A percentile compares a stretch with the other conserved stretches of the same genome.
These are phyloP conservation scores for Pseudogymnoascus sp. DNA, from an alignment of 2,329 filamentous ascomycete genomes.

Conservation along the genomic window DNA sequence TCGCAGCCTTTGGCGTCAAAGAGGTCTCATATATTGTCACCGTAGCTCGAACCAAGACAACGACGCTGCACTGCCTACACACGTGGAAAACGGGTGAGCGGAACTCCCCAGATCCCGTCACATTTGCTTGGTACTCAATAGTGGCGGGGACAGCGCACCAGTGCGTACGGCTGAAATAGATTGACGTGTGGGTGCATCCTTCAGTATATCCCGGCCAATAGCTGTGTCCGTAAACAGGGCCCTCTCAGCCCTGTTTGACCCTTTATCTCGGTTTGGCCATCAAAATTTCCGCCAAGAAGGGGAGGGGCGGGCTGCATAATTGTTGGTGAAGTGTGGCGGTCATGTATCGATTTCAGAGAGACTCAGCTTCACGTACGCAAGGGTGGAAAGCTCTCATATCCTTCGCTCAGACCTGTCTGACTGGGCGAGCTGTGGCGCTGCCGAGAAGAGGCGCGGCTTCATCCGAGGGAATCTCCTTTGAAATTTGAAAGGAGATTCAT, in stretches of 20 bases:
- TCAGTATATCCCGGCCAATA: not conserved
- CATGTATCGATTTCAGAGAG: not conserved
- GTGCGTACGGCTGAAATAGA: slow-evolving; percentile 2
- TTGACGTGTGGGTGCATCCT: slow-evolving; percentile 9
- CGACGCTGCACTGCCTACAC: not conserved
- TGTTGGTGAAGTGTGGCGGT: not conserved
- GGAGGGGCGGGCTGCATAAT: not conserved
- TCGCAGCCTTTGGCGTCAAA: not conserved
- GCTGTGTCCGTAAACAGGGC: not conserved
- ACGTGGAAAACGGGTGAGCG: not conserved
- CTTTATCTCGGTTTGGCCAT: slow-evolving; percentile 6
- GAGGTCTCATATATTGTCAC: not conserved
- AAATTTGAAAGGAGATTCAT: not conserved
- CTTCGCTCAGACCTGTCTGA: not conserved
- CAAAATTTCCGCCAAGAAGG: not conserved
- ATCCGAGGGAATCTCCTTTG: not conserved
- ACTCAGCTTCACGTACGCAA: not conserved
- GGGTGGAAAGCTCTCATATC: not conserved
- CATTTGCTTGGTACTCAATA: slow-evolving; percentile 3
- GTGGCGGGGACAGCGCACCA: not conserved
- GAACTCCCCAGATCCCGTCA: not conserved
- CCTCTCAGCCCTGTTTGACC: slow-evolving; percentile 6
- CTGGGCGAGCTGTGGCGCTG: not conserved
- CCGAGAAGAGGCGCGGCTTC: not conserved
- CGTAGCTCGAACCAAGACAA: not conserved